Conservation (phyloP, 345 rosid species). For the Carallia brachiata region DNA sequence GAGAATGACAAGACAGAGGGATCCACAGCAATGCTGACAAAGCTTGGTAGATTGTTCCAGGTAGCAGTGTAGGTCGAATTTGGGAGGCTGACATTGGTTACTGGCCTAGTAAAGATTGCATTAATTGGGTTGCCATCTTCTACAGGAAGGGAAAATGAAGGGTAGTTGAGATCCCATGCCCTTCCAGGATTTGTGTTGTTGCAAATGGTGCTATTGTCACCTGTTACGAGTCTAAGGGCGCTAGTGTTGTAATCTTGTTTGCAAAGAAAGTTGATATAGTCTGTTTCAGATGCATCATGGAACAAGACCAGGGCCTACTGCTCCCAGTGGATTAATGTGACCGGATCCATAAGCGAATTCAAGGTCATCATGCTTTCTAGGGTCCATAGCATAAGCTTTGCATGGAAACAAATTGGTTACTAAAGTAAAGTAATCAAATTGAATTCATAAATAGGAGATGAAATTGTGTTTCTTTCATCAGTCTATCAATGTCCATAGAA, state of each 20-base stretch:
- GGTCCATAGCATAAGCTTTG: constrained; percentile 8
- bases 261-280: constrained; percentile 47
- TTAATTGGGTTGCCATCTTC: constrained; percentile 30
- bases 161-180: constrained; percentile 49
- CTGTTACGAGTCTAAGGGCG: constrained; percentile 26
- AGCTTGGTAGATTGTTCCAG: constrained; percentile 6
- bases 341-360: constrained; percentile 8
- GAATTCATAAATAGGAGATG: too few species aligned
- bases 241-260: constrained; percentile 39
- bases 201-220: constrained; percentile 34
- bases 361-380: neutral
- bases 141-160: constrained; percentile 36
- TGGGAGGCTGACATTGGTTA: constrained; percentile 44
- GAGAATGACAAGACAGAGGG: constrained; percentile 35
- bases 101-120: constrained; percentile 36
- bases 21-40: constrained; percentile 21
- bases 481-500: too few species aligned
- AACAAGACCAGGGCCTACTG: constrained; percentile 21
- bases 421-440: neutral
- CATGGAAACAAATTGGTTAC: neutral
- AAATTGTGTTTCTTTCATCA: too few species aligned
- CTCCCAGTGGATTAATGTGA: constrained; percentile 12
- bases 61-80: constrained; percentile 35
- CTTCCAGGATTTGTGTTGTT: constrained; percentile 23
- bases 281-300: constrained; percentile 18